phyloP scores from a whole-genome alignment of 148 eudicot species.

The Simmondsia chinensis region DNA sequence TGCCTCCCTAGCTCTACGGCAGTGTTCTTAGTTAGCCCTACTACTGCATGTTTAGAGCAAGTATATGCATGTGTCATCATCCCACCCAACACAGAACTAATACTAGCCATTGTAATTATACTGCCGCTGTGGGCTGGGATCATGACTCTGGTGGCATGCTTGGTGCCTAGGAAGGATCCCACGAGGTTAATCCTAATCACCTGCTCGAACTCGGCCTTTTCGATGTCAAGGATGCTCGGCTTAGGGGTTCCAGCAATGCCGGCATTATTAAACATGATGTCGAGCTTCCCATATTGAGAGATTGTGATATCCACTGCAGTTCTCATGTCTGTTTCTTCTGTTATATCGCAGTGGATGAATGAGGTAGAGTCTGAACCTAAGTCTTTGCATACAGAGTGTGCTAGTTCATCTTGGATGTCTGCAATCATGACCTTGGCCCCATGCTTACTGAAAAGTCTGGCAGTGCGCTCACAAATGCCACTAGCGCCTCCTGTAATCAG shows the following conservation, averaged over 20 bases:
- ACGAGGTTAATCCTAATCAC: constrained; percentile 9
- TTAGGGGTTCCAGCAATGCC: constrained; percentile 1
- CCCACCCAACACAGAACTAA: constrained; percentile 5
- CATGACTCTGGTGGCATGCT: constrained; percentile 28
- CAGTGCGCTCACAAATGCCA: constrained; percentile 24
- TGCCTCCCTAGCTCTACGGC: constrained; percentile 19
- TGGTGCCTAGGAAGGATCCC: constrained; percentile 17
- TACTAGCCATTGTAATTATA: constrained; percentile 16
- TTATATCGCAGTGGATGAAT: constrained; percentile 29
- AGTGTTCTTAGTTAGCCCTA: constrained; percentile 15
- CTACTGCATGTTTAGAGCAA: constrained; percentile 20
- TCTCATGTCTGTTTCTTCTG: constrained; percentile 16
- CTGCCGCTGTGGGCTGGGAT: constrained; percentile 12
- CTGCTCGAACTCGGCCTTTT: constrained; percentile 6
- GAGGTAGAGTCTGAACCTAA: constrained; percentile 4
- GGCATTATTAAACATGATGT: constrained; percentile 28
- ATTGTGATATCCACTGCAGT: constrained; percentile 12
- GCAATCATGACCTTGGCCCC: constrained; percentile 27
- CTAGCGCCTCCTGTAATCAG: constrained; percentile 24
- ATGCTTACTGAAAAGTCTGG: constrained; percentile 10
- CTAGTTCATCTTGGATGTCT: constrained; percentile 23
- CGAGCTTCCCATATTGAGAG: constrained; percentile 15
- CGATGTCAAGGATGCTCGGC: constrained; percentile 3
- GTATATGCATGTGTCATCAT: constrained; percentile 10
- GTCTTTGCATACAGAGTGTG: constrained; percentile 2